Conservation (phyloP, 768 basidiomycete genomes). For the Panus rudis region DNA sequence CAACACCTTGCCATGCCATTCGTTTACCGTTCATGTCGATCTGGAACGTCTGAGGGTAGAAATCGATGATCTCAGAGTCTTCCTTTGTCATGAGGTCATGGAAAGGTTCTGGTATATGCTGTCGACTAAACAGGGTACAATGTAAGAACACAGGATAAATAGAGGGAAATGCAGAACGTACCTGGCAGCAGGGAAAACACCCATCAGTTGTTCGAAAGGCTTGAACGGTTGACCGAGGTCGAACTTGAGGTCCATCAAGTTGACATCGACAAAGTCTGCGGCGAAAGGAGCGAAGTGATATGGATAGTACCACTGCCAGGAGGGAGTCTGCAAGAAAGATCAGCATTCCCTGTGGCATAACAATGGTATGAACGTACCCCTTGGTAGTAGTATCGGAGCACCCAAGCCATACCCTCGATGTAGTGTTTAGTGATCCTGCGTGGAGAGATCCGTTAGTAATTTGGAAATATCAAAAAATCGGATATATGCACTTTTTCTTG, state of each 20-base stretch:
- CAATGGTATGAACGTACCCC: constrained; percentile 52
- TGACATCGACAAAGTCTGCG: constrained; percentile 80
- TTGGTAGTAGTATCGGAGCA: constrained; percentile 96
- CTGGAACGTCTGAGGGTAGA: constrained; percentile 87
- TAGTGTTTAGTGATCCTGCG: constrained; percentile 74
- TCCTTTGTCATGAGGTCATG: constrained; percentile 82
- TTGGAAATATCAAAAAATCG: not conserved
- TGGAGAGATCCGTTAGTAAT: constrained; percentile 6
- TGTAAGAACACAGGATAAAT: constrained; percentile 1
- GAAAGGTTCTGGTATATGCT: constrained; percentile 83
- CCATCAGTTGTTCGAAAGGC: constrained; percentile 97
- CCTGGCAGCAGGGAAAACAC: constrained; percentile 95
- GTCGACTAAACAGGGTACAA: constrained; percentile 46
- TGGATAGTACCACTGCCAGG: constrained; percentile 99
- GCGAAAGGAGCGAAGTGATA: constrained; percentile 99
- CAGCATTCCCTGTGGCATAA: constrained; percentile 7
- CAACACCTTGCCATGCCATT: constrained; percentile 99
- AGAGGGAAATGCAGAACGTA: constrained; percentile 25
- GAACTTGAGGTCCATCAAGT: constrained; percentile 74
- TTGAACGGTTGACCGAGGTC: constrained; percentile 83
- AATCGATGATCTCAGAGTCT: constrained; percentile 90
- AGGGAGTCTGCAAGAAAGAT: constrained; percentile 53
- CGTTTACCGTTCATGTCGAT: constrained; percentile 99
- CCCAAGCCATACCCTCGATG: constrained; percentile 93
- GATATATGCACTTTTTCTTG: constrained; percentile 53